Base-by-base conservation (phyloP, 2,329 filamentous ascomycete species). In the Microsporum audouinii region DNA sequence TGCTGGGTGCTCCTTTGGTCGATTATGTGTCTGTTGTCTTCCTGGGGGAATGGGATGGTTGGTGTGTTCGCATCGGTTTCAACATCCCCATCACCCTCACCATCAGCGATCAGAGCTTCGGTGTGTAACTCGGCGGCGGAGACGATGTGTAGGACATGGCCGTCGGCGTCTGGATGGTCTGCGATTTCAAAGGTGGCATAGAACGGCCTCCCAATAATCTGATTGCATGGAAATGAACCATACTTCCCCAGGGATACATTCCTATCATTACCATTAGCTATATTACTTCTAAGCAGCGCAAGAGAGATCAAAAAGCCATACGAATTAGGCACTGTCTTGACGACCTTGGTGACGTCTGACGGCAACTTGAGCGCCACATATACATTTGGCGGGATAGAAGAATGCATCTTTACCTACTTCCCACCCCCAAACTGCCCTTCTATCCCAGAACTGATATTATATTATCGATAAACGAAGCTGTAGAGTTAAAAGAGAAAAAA, bases 161-260 rank as follows among this genome's bases (percentile, higher is more conserved):
- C 88, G 64, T 78, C 78, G 63, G 81, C 81, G 3, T 85, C 80
- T 31, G 79, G 75, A 69, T 82, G 84, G 68, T 96, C 90, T 65
- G 88, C 82, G 1, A 97, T 80, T 73, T 97, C 92, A 75, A 90
- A 99, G 0, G 91, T 97, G 63, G 95, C 79, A 76, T 96, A 84
- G 71, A 89, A 96, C 0, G 94, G 94, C 5, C 94, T 86, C n/a
- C 90, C 88, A 64, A 99, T 83, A 53, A 99, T 84, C 36, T 94
- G 82, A 71, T 97, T 96, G 59, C 89, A 85, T 14, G 89, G 87
- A 71, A 99, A 96, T 1, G 85, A 84, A 65, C 94, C 94, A 72
- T 94, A 95, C 82, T 96, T 97, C 61, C 91, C 91, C 38, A 97
- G 80, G 1, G 89, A 90, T 65, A 97, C 88, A 51, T 84, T 89